Base-by-base conservation (phyloP, 371 early-diverging fungal genomes). In the Lichtheimia corymbifera region DNA sequence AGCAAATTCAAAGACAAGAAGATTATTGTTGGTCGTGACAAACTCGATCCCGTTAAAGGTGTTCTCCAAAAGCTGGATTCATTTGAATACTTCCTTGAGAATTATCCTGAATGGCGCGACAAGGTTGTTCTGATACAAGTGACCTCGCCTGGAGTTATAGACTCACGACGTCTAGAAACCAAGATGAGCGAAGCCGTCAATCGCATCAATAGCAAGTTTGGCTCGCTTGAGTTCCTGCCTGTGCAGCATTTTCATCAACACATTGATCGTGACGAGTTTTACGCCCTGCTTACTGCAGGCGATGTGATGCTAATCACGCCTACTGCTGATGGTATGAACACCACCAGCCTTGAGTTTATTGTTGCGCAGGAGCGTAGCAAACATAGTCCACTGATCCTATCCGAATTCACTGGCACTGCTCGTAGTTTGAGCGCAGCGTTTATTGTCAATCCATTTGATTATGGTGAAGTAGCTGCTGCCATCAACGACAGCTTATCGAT, bases 281-380 rank as follows among this genome's bases (percentile, higher is more conserved):
- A 93, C 77, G 99, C 99, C 0, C 77, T 99, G 30, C 80, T 99
- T 35, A 87, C 90, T 13, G 86, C 94, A 3, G 98, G 97, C 25
- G 99, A 99, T 74, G 90, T 93, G 3, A 95, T 93, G 41, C 72
- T 99, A 27, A 94, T 99, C 58, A 99, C 99, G 0, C 88, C 93
- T 49, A 82, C 98, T 12, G 85, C 98, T 22, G 99, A 99, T 73
- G 99, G 99, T 53, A 99, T 99, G 99, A 99, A 99, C 82, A 93
- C 99, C 9, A 98, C 97, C 3, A 91, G 95, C 24, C 90, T 98
- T 41, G 99, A 99, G 73, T 99, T 93, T 77, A 87, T 99, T 50
- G 88, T 98, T 45, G 99, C 97, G 77, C 98, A 98, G 73, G 57
- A 63, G 17, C 88, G 91, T 54, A 93, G 93, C 41, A 91, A 92